phyloP scores from a whole-genome alignment of 306 rosid genomes.

The Quercus agrifolia region DNA sequence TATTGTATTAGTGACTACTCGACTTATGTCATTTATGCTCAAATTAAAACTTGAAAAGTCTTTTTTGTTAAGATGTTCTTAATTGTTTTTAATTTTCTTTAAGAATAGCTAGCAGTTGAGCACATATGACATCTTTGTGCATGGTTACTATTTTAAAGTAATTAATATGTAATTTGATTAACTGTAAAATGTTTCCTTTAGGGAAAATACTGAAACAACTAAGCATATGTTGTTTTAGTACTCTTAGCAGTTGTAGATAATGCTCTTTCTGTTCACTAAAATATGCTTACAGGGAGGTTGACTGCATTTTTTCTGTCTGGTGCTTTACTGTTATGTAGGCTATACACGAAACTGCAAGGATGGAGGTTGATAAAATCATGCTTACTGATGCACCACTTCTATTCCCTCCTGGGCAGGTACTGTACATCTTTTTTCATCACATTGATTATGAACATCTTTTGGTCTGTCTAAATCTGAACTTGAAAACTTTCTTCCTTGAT shows the following conservation, averaged over 20 bases:
- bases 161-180: background rate
- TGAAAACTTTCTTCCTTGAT: background rate
- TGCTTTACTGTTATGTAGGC: constrained; percentile 31
- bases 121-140: background rate
- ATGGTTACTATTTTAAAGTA: background rate
- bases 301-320: constrained; percentile 10
- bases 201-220: background rate
- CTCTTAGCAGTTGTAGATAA: background rate
- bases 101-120: background rate
- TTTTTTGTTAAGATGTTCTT: background rate
- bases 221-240: background rate
- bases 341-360: constrained; percentile 51
- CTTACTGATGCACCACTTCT: constrained; percentile 93
- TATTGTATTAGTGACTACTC: background rate
- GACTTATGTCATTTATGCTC: background rate
- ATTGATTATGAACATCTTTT: background rate
- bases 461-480: background rate
- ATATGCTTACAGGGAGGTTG: background rate
- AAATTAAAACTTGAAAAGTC: background rate
- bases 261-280: constrained; percentile 2
- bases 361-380: constrained; percentile 88
- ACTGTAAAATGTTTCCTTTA: background rate
- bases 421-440: background rate
- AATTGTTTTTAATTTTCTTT: background rate
- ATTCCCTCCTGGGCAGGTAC: constrained; percentile 96